A percentile compares a stretch with the other conserved stretches of the same genome.
phyloP scores from a whole-genome alignment of 2,329 filamentous ascomycete species.

The Hymenoscyphus fructigenus region DNA sequence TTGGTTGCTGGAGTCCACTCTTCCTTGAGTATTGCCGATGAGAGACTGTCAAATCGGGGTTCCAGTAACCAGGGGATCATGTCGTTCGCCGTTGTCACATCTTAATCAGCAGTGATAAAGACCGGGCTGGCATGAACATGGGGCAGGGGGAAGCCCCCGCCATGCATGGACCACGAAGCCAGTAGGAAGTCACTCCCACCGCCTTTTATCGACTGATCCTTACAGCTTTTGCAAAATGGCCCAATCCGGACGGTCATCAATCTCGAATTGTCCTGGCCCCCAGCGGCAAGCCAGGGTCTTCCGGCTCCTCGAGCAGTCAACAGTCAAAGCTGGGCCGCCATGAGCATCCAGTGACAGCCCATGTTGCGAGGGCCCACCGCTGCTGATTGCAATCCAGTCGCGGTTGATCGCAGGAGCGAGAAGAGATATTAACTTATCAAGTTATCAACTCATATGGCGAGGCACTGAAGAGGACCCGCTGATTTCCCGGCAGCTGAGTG shows the following conservation, averaged over 20 bases:
- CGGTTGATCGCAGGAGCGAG: slow-evolving; percentile 1
- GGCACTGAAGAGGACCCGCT: slow-evolving; percentile 14
- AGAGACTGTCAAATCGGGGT: slow-evolving; percentile 10
- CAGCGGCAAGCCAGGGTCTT: slow-evolving; percentile 17
- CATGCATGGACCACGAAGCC: slow-evolving; percentile 8
- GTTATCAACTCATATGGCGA: slow-evolving; percentile 4
- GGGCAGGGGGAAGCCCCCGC: slow-evolving; percentile 7
- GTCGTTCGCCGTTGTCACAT: slow-evolving; percentile 15
- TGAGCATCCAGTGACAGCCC: neutral
- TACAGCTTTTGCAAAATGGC: slow-evolving; percentile 13
- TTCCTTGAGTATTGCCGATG: slow-evolving; percentile 8
- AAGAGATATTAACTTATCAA: slow-evolving; percentile 1
- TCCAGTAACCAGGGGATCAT: slow-evolving; percentile 15
- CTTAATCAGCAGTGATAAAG: slow-evolving; percentile 27
- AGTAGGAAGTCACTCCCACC: slow-evolving; percentile 17
- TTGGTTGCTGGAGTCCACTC: neutral
- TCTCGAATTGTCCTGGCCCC: slow-evolving; percentile 9
- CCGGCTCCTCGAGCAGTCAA: neutral
- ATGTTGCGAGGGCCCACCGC: slow-evolving; percentile 1
- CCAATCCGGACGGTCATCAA: slow-evolving; percentile 17
- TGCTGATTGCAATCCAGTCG: slow-evolving; percentile 10
- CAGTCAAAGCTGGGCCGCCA: neutral
- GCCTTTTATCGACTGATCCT: slow-evolving; percentile 20
- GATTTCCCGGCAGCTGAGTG: slow-evolving; percentile 17
- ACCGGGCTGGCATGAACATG: slow-evolving; percentile 12